Evolutionary conservation across 192 early-diverging fungal species (phyloP).

Genomic region (Kappamyces sp.): DNA sequence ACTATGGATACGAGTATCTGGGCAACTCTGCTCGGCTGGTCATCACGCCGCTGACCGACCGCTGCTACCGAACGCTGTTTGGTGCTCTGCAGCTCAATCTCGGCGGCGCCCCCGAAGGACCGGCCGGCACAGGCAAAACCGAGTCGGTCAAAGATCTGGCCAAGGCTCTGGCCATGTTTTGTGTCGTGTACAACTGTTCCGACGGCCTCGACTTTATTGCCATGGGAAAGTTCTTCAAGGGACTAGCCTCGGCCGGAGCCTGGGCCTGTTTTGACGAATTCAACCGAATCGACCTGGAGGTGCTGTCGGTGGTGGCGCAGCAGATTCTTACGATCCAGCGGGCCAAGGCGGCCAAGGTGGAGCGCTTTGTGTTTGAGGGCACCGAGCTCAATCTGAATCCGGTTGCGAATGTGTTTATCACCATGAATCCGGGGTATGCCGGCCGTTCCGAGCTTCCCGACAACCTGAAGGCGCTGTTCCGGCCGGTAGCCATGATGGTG

Average conservation of each 20-base stretch:
- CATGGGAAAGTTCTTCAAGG: constrained; percentile 63
- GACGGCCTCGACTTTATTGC: constrained; percentile 61
- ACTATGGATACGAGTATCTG: constrained; percentile 59
- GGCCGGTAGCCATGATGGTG: constrained; percentile 38
- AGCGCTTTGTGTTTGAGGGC: constrained; percentile 52
- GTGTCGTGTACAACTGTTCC: constrained; percentile 61
- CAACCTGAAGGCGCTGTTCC: constrained; percentile 55
- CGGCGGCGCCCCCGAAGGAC: constrained; percentile 59
- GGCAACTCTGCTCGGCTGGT: constrained; percentile 53
- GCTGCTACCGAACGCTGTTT: constrained; percentile 56
- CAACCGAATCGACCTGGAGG: constrained; percentile 59
- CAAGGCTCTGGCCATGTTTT: constrained; percentile 60
- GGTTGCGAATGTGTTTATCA: constrained; percentile 50
- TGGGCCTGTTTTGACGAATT: constrained; percentile 62
- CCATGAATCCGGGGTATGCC: constrained; percentile 64
- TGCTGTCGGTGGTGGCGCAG: constrained; percentile 56
- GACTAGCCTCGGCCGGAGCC: constrained; percentile 54
- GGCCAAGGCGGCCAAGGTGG: constrained; percentile 51
- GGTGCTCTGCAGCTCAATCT: constrained; percentile 56
- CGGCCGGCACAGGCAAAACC: constrained; percentile 55
- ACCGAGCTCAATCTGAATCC: constrained; percentile 52
- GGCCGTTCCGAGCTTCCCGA: constrained; percentile 56
- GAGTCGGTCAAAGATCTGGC: constrained; percentile 59
- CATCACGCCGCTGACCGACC: constrained; percentile 55
- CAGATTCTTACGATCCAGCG: constrained; percentile 58